Conservation (phyloP, 495 filamentous ascomycete species). For the Hypoxylon intermedium region DNA sequence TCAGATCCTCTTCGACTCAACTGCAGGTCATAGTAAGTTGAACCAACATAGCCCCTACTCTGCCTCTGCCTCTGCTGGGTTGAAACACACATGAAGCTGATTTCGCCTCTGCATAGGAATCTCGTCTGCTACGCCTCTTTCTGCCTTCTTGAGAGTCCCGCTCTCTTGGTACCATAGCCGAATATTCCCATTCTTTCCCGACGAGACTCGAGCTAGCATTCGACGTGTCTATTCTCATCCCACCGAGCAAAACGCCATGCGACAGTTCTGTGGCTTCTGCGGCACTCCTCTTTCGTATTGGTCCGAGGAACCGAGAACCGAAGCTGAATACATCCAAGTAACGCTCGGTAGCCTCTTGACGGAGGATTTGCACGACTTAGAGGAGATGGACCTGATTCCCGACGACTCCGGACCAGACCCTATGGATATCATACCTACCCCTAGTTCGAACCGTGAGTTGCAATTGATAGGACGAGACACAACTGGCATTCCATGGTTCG, state of each 20-base stretch:
- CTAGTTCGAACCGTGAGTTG: slow-evolving; percentile 32
- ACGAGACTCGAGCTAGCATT: slow-evolving; percentile 77
- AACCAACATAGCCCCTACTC: slow-evolving; percentile 7
- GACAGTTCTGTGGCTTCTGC: slow-evolving; percentile 90
- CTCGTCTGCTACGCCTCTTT: slow-evolving; percentile 70
- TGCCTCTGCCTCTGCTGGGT: background rate
- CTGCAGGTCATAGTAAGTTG: slow-evolving; percentile 67
- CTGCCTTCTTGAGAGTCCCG: slow-evolving; percentile 81
- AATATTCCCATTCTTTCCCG: slow-evolving; percentile 74
- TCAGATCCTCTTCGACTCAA: slow-evolving; percentile 73
- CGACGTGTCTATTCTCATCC: slow-evolving; percentile 71
- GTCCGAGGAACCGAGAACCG: slow-evolving; percentile 71
- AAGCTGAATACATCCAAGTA: slow-evolving; percentile 76
- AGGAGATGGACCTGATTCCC: slow-evolving; percentile 71
- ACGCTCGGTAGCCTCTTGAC: slow-evolving; percentile 73
- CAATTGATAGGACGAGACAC: slow-evolving; percentile 46
- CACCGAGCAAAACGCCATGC: slow-evolving; percentile 64
- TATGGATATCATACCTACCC: slow-evolving; percentile 29
- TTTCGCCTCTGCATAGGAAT: slow-evolving; percentile 55
- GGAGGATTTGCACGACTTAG: slow-evolving; percentile 70
- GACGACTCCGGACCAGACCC: slow-evolving; percentile 50
- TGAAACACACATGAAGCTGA: slow-evolving; percentile 12
- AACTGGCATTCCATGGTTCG: slow-evolving; percentile 80
- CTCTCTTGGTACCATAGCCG: slow-evolving; percentile 74
- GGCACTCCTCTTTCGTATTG: slow-evolving; percentile 82